Base-by-base conservation (phyloP, 768 basidiomycete species). In the Auricularia cornea region DNA sequence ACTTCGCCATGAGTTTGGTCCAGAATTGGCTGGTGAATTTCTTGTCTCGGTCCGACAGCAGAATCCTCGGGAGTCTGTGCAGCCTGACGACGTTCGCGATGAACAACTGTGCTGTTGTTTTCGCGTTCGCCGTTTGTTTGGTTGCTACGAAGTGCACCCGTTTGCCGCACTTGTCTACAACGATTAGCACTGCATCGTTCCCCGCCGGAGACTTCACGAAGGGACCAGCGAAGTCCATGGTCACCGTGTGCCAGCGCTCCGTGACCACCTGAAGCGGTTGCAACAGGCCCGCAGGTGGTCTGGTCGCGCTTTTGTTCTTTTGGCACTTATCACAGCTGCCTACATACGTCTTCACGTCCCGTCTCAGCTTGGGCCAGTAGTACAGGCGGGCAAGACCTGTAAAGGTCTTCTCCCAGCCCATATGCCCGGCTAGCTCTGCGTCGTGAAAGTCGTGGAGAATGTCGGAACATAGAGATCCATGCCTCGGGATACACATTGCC, bases 261-360 rank as follows among this genome's bases (percentile, higher is more conserved):
- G 38, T 18, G 0, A 65, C 68, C 1, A 70, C 60, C 5, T 33
- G 62, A 10, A 64, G 18, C 3, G 65, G 35, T 28, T 60, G 54
- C 16, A 65, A 54, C n/a, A 59, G 28, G 3, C 65, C 63, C 3
- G 23, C 12, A 5, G 65, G 65, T 18, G 56, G 26, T 26, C 65
- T 63, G 0, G 14, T 60, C 23, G 38, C 35, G 2, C n/a, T 23
- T 31, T 70, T 71, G 12, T 23, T 33, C 14, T 60, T 41, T n/a
- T 68, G 66, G 38, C 70, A 72, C 3, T 23, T 65, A 0, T 72
- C 65, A 61, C 77, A 78, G 5, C 66, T 62, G 1, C 48, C 8
- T 4, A 77, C 66, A 60, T 74, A 77, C 20, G 66, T 61, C 2
- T 62, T 26, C 28, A 77, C 63, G 63, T 70, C 68, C 26, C 41